phyloP scores from a whole-genome alignment of 495 filamentous ascomycete species.

The Penicillium daleae region DNA sequence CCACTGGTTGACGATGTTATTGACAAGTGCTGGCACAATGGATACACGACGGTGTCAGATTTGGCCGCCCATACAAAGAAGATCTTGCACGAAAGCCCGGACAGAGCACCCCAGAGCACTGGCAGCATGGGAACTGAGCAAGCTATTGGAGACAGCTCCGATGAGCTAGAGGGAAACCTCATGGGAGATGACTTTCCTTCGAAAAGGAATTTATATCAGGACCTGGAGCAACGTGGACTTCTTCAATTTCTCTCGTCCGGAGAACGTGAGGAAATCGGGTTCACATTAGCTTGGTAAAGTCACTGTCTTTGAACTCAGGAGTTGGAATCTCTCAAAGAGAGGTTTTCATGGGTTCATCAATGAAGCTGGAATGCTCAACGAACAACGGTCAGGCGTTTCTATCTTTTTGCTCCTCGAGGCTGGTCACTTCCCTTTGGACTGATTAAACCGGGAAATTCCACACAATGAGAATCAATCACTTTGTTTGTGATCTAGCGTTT shows the following conservation, averaged over 20 bases:
- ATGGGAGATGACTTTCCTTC: not conserved
- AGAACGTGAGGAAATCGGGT: conserved; percentile 37
- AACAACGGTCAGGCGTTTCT: too few relatives aligned
- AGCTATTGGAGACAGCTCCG: not conserved
- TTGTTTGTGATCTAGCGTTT: too few relatives aligned
- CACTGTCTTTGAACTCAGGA: conserved; percentile 4
- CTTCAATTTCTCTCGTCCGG: conserved; percentile 32
- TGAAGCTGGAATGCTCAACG: too few relatives aligned
- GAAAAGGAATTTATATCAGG: conserved; percentile 1
- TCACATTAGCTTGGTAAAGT: conserved; percentile 34
- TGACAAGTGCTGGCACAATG: conserved; percentile 41
- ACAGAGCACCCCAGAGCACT: not conserved
- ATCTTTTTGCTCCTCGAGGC: too few relatives aligned
- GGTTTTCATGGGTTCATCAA: too few relatives aligned
- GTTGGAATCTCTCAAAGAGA: too few relatives aligned
- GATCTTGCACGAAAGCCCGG: conserved; percentile 11
- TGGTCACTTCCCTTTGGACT: too few relatives aligned
- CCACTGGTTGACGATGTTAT: conserved; percentile 40
- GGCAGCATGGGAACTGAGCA: conserved; percentile 1
- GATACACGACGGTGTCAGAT: conserved; percentile 35
- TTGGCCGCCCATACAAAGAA: conserved; percentile 32
- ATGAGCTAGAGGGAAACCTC: not conserved
- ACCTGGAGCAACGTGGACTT: conserved; percentile 17
- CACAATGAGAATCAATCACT: too few relatives aligned
- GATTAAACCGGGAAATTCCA: too few relatives aligned